These are phyloP conservation scores for Gonapodya sp. DNA, from an alignment of 192 early-diverging fungal species.

Conservation along the genomic window DNA sequence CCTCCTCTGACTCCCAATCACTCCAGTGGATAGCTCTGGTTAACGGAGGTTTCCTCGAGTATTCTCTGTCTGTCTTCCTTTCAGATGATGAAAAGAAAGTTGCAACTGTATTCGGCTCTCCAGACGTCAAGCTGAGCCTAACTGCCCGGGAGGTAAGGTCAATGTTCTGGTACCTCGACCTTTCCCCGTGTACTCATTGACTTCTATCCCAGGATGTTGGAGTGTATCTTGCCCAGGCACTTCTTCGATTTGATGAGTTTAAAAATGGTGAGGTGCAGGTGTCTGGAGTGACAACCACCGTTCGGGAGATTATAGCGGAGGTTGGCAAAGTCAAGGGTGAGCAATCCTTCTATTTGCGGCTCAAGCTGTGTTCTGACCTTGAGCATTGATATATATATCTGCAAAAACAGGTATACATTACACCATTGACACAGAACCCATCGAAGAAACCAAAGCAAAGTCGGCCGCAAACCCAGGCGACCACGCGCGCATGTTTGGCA, in stretches of 20 bases:
- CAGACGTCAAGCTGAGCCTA: not conserved
- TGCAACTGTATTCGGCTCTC: not conserved
- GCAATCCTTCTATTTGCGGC: too few species aligned
- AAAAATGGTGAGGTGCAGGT: not conserved
- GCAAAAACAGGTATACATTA: too few species aligned
- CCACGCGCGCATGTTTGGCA: too few species aligned
- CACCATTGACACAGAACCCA: too few species aligned
- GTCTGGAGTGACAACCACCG: not conserved
- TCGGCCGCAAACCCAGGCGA: too few species aligned
- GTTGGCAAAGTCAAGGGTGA: not conserved
- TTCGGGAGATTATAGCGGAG: not conserved
- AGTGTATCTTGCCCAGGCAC: not conserved
- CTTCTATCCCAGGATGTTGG: not conserved
- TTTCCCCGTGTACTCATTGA: not conserved
- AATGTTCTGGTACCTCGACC: not conserved
- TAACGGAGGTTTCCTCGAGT: not conserved
- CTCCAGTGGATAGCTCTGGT: not conserved
- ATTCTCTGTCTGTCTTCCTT: not conserved
- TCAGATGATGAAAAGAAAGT: not conserved
- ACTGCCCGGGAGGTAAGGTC: not conserved
- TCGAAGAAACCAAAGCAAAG: too few species aligned
- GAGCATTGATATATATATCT: too few species aligned
- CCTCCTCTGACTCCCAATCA: not conserved
- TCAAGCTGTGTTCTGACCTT: too few species aligned
- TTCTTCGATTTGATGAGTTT: not conserved